These are phyloP conservation scores for Umbelopsis vinacea DNA, from an alignment of 192 early-diverging fungal species.

Conservation along the genomic window DNA sequence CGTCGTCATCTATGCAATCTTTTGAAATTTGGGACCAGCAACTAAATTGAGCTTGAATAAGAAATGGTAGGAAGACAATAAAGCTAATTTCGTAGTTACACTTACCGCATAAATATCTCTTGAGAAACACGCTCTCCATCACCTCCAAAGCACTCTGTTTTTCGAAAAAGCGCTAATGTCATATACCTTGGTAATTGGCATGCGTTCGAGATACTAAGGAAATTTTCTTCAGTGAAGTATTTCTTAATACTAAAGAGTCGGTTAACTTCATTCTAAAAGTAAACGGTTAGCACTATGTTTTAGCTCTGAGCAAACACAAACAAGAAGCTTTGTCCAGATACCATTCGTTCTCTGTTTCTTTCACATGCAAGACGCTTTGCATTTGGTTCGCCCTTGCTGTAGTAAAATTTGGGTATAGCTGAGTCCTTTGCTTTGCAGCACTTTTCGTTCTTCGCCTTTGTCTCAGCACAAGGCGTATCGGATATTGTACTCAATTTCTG, in stretches of 20 bases:
- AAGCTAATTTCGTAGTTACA: conserved; percentile 41
- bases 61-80: conserved; percentile 30
- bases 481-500: no score
- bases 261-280: background rate
- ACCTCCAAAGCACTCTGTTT: conserved; percentile 29
- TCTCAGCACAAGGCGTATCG: no score
- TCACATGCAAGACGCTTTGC: background rate
- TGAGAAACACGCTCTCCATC: conserved; percentile 33
- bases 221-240: conserved; percentile 27
- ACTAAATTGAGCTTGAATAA: conserved; percentile 31
- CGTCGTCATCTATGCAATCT: conserved; percentile 46
- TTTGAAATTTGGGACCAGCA: conserved; percentile 50
- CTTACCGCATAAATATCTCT: conserved; percentile 36
- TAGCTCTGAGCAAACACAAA: background rate
- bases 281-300: background rate
- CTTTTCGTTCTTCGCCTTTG: background rate
- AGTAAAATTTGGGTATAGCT: conserved; percentile 4
- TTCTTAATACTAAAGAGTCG: background rate
- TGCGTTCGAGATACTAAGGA: conserved; percentile 31
- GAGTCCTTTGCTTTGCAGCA: background rate
- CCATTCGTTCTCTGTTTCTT: background rate
- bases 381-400: background rate
- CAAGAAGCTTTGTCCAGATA: background rate
- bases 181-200: conserved; percentile 71
- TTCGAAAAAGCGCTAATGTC: conserved; percentile 68